A percentile compares a stretch with the other conserved stretches of the same genome.
Conservation (phyloP, 352 stramenopile species). For the Halophytophthora polymorphica region DNA sequence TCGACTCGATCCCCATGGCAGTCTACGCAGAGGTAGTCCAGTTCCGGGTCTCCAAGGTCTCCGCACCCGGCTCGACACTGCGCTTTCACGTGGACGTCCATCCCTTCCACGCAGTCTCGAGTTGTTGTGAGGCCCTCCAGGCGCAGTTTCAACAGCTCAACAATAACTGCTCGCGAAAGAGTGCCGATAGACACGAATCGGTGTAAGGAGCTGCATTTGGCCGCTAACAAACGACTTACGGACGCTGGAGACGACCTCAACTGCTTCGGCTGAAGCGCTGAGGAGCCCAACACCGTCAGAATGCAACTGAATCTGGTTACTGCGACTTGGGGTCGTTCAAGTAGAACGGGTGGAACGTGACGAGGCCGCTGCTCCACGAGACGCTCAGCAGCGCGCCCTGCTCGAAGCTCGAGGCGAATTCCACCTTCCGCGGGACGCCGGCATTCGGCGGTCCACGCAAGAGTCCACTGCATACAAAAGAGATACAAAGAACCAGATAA, state of each 20-base stretch:
- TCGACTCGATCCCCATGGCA: conserved; percentile 58
- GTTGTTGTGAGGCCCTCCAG: not conserved
- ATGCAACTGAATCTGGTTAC: conserved; percentile 4
- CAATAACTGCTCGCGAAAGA: too few species aligned
- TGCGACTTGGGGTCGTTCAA: conserved; percentile 38
- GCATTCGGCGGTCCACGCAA: conserved; percentile 57
- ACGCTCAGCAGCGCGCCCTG: conserved; percentile 66
- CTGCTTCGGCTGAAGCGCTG: conserved; percentile 3
- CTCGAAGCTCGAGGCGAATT: conserved; percentile 69
- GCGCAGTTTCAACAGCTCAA: too few species aligned
- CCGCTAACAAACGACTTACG: too few species aligned
- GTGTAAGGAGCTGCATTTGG: too few species aligned
- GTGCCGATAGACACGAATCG: too few species aligned
- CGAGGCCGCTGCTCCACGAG: conserved; percentile 71
- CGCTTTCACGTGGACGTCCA: conserved; percentile 48
- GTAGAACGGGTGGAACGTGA: conserved; percentile 83
- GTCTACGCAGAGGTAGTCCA: conserved; percentile 63
- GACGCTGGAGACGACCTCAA: not conserved
- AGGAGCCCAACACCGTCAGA: not conserved
- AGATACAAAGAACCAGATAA: not conserved
- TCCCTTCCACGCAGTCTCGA: conserved; percentile 4
- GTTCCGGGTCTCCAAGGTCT: conserved; percentile 52
- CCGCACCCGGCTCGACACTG: conserved; percentile 56
- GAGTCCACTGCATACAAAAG: conserved; percentile 32
- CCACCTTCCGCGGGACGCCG: conserved; percentile 50